These are phyloP conservation scores for Malassezia vespertilionis DNA, from an alignment of 1,284 basidiomycete species.

Conservation along the genomic window DNA sequence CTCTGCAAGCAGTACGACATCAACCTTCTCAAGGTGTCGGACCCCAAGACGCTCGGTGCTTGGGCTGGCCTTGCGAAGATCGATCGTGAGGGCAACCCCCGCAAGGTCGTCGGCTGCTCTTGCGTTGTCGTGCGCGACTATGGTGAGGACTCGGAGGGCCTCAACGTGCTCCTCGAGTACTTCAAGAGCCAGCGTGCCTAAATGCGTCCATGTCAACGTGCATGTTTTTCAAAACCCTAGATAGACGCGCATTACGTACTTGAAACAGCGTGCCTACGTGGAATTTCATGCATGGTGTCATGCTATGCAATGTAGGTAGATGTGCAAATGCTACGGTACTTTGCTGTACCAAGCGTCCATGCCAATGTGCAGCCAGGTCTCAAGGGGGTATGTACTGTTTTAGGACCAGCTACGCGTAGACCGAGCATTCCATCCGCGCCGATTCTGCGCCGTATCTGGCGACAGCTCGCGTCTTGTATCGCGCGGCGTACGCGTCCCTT, in stretches of 20 bases:
- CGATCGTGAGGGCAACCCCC: conserved; percentile 94
- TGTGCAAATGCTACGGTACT: background rate
- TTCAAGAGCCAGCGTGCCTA: conserved; percentile 66
- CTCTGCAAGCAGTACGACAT: conserved; percentile 98
- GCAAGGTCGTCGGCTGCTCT: conserved; percentile 63
- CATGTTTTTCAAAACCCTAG: too few species aligned
- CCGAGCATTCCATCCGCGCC: too few species aligned
- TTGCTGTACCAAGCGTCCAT: background rate
- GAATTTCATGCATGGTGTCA: too few species aligned
- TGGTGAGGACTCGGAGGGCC: conserved; percentile 85
- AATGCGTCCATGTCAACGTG: conserved; percentile 2
- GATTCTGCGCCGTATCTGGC: too few species aligned
- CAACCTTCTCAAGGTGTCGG: conserved; percentile 93
- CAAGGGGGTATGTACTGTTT: too few species aligned
- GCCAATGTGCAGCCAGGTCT: too few species aligned
- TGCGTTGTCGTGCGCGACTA: conserved; percentile 99
- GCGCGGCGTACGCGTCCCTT: too few species aligned
- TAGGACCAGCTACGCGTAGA: too few species aligned
- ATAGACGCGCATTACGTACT: too few species aligned
- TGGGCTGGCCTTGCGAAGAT: conserved; percentile 96
- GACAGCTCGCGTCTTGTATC: too few species aligned
- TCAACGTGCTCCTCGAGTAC: conserved; percentile 91
- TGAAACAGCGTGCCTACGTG: too few species aligned
- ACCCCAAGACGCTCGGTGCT: conserved; percentile 84
- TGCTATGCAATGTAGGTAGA: background rate